Conservation (phyloP, 1,284 basidiomycete species). For the Marasmius sp. region DNA sequence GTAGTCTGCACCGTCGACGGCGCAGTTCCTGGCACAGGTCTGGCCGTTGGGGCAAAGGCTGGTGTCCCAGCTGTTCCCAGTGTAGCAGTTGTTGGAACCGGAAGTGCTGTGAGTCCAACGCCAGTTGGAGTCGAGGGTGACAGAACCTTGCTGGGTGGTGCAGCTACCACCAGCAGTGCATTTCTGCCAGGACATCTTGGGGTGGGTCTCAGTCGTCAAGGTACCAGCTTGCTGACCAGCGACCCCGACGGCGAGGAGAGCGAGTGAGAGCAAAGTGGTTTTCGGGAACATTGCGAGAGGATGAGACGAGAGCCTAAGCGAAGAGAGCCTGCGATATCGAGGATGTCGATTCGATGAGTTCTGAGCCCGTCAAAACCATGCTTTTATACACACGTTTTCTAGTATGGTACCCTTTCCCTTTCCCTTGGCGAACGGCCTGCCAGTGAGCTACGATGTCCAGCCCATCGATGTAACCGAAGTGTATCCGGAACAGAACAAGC, state of each 20-base stretch:
- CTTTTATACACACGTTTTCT: too few relatives aligned
- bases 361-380: too few relatives aligned
- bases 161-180: constrained; percentile 42
- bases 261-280: constrained; percentile 9
- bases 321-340: too few relatives aligned
- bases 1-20: constrained; percentile 60
- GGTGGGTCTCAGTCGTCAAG: constrained; percentile 27
- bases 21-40: constrained; percentile 53
- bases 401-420: too few relatives aligned
- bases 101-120: constrained; percentile 23
- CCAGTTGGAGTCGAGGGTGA: constrained; percentile 54
- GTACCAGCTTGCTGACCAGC: constrained; percentile 12
- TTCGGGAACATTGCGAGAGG: constrained; percentile 9
- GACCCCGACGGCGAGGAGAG: constrained; percentile 10
- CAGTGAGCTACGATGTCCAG: too few relatives aligned
- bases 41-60: constrained; percentile 45
- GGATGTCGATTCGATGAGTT: too few relatives aligned
- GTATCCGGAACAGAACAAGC: too few relatives aligned
- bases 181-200: constrained; percentile 35
- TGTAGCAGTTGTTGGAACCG: constrained; percentile 52
- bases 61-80: constrained; percentile 51
- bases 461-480: too few relatives aligned
- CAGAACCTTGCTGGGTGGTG: constrained; percentile 29
- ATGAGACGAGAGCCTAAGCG: background rate
- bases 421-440: too few relatives aligned